phyloP scores from a whole-genome alignment of 2,329 filamentous ascomycete species.

The Neofusicoccum umdonicola region DNA sequence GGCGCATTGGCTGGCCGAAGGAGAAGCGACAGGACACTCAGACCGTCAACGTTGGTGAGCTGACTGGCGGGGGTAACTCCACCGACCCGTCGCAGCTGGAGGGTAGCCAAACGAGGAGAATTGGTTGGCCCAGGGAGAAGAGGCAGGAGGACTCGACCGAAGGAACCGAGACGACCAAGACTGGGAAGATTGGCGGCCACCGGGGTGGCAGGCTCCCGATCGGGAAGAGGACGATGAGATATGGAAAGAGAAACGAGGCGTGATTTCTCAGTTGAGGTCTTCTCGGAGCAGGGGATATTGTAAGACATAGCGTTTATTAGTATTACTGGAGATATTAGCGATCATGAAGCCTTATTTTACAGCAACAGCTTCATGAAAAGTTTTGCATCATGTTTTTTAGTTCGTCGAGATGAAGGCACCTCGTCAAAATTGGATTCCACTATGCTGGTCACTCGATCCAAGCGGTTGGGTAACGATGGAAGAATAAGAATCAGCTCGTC shows the following conservation, averaged over 20 bases:
- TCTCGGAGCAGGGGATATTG: too few species aligned
- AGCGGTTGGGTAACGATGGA: too few species aligned
- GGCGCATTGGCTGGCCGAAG: background rate
- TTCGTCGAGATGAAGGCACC: too few species aligned
- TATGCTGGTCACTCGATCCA: too few species aligned
- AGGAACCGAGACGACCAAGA: background rate
- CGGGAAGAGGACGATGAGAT: background rate
- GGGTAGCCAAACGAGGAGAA: background rate
- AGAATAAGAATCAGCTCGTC: constrained; percentile 8
- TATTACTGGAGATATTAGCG: too few species aligned
- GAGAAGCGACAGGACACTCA: background rate
- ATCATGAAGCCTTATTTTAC: too few species aligned
- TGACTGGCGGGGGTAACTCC: background rate
- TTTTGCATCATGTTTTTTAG: too few species aligned
- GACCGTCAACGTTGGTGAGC: background rate
- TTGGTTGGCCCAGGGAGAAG: background rate
- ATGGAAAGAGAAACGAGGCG: background rate
- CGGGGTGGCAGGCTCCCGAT: background rate
- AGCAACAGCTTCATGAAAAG: too few species aligned
- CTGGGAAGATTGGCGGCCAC: background rate
- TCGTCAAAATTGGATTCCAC: too few species aligned
- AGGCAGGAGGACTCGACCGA: background rate
- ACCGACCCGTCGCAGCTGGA: background rate
- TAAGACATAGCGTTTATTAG: too few species aligned
- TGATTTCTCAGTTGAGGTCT: background rate